A percentile compares a stretch with the other conserved stretches of the same genome.
These are phyloP conservation scores for Acarospora socialis DNA, from an alignment of 2,329 filamentous ascomycete species.

Conservation along the genomic window DNA sequence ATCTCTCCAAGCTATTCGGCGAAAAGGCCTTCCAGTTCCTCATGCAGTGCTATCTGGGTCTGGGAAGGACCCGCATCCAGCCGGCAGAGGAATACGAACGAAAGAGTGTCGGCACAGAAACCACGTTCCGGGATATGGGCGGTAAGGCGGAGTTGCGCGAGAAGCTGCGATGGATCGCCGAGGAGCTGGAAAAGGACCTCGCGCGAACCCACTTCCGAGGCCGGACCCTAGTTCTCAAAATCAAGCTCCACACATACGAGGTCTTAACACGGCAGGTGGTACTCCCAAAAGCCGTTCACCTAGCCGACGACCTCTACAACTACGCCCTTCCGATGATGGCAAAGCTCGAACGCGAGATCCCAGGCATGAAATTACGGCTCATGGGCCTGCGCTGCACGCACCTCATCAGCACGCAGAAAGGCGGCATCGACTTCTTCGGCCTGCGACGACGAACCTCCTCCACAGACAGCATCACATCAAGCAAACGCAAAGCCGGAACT, in stretches of 20 bases:
- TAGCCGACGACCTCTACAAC: conserved; percentile 70
- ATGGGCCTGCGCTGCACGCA: conserved; percentile 85
- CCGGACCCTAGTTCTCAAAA: conserved; percentile 77
- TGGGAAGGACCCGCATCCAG: conserved; percentile 72
- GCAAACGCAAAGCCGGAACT: conserved; percentile 16
- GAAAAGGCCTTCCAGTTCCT: conserved; percentile 85
- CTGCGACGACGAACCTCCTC: conserved; percentile 13
- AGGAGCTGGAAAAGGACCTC: conserved; percentile 79
- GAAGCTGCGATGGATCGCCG: conserved; percentile 67
- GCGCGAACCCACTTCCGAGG: conserved; percentile 69
- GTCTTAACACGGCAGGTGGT: conserved; percentile 72
- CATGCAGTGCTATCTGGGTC: conserved; percentile 66
- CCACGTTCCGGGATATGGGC: conserved; percentile 71
- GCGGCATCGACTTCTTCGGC: conserved; percentile 70
- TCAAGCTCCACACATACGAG: conserved; percentile 90
- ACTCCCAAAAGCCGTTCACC: conserved; percentile 54
- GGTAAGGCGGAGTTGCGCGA: conserved; percentile 53
- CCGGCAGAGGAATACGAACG: conserved; percentile 81
- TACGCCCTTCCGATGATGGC: conserved; percentile 67
- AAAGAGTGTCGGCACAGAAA: conserved; percentile 88
- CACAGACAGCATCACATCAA: conserved; percentile 5
- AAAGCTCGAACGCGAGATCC: conserved; percentile 73
- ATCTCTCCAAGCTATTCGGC: conserved; percentile 66
- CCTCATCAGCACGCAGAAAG: conserved; percentile 72
- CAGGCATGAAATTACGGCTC: conserved; percentile 62